Conservation (phyloP, 1,139 yeast genomes). For the Candida neerlandica region DNA sequence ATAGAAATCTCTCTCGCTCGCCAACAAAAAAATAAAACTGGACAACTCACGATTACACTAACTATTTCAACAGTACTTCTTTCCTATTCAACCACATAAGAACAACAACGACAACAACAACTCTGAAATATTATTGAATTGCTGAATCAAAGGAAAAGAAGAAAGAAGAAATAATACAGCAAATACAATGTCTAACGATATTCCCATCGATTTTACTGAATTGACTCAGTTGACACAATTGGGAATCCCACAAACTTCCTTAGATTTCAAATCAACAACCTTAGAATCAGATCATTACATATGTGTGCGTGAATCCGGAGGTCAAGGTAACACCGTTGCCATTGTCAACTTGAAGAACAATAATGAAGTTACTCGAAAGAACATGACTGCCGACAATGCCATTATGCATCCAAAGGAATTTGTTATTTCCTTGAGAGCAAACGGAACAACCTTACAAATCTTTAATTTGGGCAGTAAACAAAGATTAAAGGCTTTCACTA, state of each 20-base stretch:
- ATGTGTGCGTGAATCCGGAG: conserved; percentile 79
- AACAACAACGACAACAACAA: too few species aligned
- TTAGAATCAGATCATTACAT: conserved; percentile 90
- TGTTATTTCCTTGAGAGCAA: conserved; percentile 92
- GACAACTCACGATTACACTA: conserved; percentile 3
- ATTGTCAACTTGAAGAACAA: conserved; percentile 82
- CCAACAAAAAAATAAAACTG: conserved; percentile 3
- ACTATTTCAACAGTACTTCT: neutral
- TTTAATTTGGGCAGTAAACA: conserved; percentile 88
- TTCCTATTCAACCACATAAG: neutral
- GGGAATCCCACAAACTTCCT: conserved; percentile 80
- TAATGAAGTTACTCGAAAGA: conserved; percentile 76
- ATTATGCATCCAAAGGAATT: conserved; percentile 91
- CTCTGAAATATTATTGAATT: neutral
- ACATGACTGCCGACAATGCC: conserved; percentile 97
- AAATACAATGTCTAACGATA: conserved; percentile 48
- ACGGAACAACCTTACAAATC: conserved; percentile 93
- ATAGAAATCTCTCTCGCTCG: neutral
- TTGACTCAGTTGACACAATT: conserved; percentile 82
- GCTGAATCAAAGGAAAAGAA: neutral
- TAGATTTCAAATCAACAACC: conserved; percentile 93
- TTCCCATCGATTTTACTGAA: conserved; percentile 97
- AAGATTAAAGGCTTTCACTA: conserved; percentile 83
- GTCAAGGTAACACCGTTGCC: conserved; percentile 84
- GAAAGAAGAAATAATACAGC: neutral